Conservation (phyloP, 257 asterid genomes). For the Nicotiana tabacum region DNA sequence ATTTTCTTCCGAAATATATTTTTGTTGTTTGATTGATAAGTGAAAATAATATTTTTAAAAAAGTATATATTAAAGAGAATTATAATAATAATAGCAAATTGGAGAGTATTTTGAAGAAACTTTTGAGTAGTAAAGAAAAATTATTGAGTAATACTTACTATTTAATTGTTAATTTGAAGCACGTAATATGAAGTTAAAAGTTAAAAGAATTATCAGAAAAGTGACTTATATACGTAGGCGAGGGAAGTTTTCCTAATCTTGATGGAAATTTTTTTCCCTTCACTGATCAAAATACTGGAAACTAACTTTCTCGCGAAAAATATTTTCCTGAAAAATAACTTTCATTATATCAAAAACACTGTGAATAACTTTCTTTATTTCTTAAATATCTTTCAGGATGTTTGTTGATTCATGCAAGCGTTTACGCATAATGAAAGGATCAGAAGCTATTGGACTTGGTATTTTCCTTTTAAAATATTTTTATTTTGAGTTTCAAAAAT, state of each 20-base stretch:
- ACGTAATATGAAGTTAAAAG: background rate
- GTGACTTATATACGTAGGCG: background rate
- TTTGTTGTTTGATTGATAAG: background rate
- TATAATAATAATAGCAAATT: background rate
- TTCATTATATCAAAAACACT: background rate
- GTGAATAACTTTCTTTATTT: background rate
- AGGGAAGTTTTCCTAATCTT: background rate
- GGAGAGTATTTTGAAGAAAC: background rate
- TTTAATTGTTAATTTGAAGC: no score
- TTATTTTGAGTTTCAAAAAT: background rate
- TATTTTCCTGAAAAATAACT: background rate
- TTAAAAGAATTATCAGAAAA: background rate
- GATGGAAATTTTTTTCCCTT: background rate
- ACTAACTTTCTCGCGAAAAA: background rate
- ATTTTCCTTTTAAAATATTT: background rate
- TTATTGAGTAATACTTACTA: background rate
- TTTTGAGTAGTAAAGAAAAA: background rate
- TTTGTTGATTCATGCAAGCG: conserved; percentile 55
- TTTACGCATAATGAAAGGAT: conserved; percentile 50
- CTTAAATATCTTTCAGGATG: conserved; percentile 27
- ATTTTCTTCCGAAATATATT: background rate
- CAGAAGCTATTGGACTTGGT: conserved; percentile 58
- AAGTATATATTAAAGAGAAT: background rate
- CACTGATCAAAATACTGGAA: background rate
- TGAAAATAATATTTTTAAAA: background rate